Evolutionary conservation across 805 yeast genomes (phyloP).

Genomic region (Candida ovalis): DNA sequence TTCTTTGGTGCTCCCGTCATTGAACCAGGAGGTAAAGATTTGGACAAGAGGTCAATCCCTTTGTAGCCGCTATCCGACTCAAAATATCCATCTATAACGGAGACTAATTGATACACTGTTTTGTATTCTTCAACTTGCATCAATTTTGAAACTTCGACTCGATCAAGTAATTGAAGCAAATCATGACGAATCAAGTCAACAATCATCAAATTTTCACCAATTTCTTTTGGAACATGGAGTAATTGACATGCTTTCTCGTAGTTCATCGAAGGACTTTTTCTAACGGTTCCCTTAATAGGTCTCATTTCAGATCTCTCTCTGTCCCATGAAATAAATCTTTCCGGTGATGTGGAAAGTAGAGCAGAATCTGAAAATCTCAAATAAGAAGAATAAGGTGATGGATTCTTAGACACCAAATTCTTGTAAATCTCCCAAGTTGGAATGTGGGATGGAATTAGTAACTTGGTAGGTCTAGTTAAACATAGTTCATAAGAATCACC

Average conservation of each 20-base stretch:
- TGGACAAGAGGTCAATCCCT: constrained; percentile 77
- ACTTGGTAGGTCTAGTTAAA: constrained; percentile 69
- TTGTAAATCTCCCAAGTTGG: constrained; percentile 80
- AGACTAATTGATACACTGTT: constrained; percentile 87
- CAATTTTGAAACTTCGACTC: constrained; percentile 69
- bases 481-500: constrained; percentile 97
- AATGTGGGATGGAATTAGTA: constrained; percentile 46
- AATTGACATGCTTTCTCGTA: constrained; percentile 57
- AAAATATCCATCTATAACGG: constrained; percentile 73
- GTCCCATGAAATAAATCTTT: constrained; percentile 83
- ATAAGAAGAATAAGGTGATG: constrained; percentile 89
- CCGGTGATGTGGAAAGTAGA: constrained; percentile 89
- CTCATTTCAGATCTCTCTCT: constrained; percentile 65
- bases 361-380: constrained; percentile 62
- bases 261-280: constrained; percentile 52
- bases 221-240: constrained; percentile 81
- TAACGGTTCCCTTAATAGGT: constrained; percentile 96
- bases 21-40: constrained; percentile 93
- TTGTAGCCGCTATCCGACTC: constrained; percentile 31
- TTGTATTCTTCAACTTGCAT: constrained; percentile 92
- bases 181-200: constrained; percentile 95
- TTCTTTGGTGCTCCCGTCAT: constrained; percentile 99
- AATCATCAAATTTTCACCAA: constrained; percentile 95
- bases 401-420: constrained; percentile 65
- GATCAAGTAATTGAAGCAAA: constrained; percentile 58